A percentile compares a stretch with the other conserved stretches of the same genome.
phyloP scores from a whole-genome alignment of 257 asterid genomes.

The Plantago major region DNA sequence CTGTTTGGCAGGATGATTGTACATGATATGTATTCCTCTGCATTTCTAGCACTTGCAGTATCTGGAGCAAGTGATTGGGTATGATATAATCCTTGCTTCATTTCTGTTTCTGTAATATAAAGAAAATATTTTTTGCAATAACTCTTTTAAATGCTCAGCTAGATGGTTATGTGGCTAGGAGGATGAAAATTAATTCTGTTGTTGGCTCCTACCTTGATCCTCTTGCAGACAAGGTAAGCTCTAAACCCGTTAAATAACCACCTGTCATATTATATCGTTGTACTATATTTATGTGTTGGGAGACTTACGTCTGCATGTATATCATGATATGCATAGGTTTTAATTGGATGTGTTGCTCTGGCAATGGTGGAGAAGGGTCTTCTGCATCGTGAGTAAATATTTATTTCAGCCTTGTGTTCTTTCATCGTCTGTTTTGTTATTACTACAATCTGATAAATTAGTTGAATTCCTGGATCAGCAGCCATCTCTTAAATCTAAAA shows the following conservation, averaged over 20 bases:
- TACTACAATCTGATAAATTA: too few species aligned
- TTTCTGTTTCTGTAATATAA: slow-evolving; percentile 6
- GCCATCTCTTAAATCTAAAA: too few species aligned
- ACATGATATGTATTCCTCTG: slow-evolving; percentile 76
- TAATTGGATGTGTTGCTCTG: slow-evolving; percentile 80
- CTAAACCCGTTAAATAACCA: background rate
- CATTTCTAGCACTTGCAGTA: slow-evolving; percentile 78
- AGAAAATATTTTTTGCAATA: slow-evolving; percentile 9
- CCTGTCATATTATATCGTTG: slow-evolving; percentile 2
- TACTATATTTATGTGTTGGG: slow-evolving; percentile 9
- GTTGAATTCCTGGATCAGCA: too few species aligned
- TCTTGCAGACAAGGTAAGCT: slow-evolving; percentile 88
- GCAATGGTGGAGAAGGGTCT: slow-evolving; percentile 90
- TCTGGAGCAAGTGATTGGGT: slow-evolving; percentile 98
- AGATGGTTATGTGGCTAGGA: slow-evolving; percentile 94
- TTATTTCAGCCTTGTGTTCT: slow-evolving; percentile 2
- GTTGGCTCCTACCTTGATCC: slow-evolving; percentile 99
- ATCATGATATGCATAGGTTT: slow-evolving; percentile 42
- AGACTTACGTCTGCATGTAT: background rate
- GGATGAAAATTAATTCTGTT: slow-evolving; percentile 78
- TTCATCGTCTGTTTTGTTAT: background rate
- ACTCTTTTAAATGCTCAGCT: slow-evolving; percentile 43
- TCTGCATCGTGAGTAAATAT: slow-evolving; percentile 61
- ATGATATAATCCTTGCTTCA: slow-evolving; percentile 21
- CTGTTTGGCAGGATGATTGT: slow-evolving; percentile 77